Evolutionary conservation across 208 protist species (phyloP), one percentile per base, ranked within the genome.

Genomic region (Ichthyophonus hoferi): DNA sequence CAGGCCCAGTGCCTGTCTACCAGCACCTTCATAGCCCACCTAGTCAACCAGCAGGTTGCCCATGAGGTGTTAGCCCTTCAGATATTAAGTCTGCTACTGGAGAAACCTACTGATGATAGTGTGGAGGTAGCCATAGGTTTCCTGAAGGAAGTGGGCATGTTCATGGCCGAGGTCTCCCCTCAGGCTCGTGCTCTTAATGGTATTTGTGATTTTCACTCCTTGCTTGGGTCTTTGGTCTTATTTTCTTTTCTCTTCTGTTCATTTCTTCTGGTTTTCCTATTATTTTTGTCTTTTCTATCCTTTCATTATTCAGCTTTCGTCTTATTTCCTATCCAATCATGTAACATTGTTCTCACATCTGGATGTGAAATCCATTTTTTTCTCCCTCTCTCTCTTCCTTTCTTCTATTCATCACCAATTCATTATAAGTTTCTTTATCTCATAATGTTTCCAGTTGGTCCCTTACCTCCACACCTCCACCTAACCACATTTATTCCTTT

Each of bases 81-180:
- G 88, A 90, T 97, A 1, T 85, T 97, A 0, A 90, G 91, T 24
- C 85, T 98, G 34, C 91, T 98, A 14, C 90, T 97, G 0, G 95
- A 98, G 86, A 94, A 93, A n/a, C 97, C 97, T 35, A 98, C 95
- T 1, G 96, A 99, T 91, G 98, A 99, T 91, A 94, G 95, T 76
- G 93, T 97, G 0, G 97, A 98, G 83, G 94, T 98, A 78, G 97
- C 97, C 1, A 93, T 97, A 1, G 86, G 83, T 0, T 96, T 97
- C 43, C 77, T 96, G 31, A 94, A 87, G 39, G 96, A 96, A 67
- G 93, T 88, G 86, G 96, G 96, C 14, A 39, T 43, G 39, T 83
- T 41, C 33, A 42, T 91, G 0, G 24, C 2, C 1, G 84, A 88
- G 3, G 76, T 81, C 3, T 39, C 89, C 1, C 84, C 84, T 12